These are phyloP conservation scores for Chondrostereum purpureum DNA, from an alignment of 1,284 basidiomycete genomes.

Conservation along the genomic window DNA sequence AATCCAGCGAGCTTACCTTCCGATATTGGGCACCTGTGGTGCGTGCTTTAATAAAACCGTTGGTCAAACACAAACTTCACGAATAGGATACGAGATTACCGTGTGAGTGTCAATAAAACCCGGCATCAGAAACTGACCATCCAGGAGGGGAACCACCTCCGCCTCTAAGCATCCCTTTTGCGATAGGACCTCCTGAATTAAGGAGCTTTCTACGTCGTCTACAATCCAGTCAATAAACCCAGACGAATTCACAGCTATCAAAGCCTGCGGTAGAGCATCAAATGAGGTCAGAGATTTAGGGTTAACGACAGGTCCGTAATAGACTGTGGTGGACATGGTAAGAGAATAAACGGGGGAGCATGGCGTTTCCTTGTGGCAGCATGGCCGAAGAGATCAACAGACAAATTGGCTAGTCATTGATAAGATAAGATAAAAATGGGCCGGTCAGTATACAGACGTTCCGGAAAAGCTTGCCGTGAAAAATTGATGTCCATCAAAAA, in stretches of 20 bases:
- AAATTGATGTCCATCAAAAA: too few relatives aligned
- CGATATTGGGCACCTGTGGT: slow-evolving; percentile 82
- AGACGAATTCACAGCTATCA: slow-evolving; percentile 50
- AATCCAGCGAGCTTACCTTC: slow-evolving; percentile 41
- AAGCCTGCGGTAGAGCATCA: slow-evolving; percentile 45
- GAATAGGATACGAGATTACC: slow-evolving; percentile 32
- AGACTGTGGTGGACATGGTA: slow-evolving; percentile 31
- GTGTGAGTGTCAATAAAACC: slow-evolving; percentile 91
- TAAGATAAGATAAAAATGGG: too few relatives aligned
- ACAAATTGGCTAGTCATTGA: too few relatives aligned
- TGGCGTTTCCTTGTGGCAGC: not conserved
- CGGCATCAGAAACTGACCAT: slow-evolving; percentile 80
- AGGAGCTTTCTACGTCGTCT: slow-evolving; percentile 40
- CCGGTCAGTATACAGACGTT: too few relatives aligned
- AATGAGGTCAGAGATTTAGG: slow-evolving; percentile 51
- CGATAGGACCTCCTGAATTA: slow-evolving; percentile 38
- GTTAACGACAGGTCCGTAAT: slow-evolving; percentile 66
- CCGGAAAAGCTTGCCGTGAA: too few relatives aligned
- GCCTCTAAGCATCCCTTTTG: slow-evolving; percentile 29
- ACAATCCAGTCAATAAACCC: slow-evolving; percentile 70
- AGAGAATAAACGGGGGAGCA: not conserved
- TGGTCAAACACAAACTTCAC: slow-evolving; percentile 4
- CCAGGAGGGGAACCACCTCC: slow-evolving; percentile 39
- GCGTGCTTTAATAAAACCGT: slow-evolving; percentile 56
- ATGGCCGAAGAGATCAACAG: too few relatives aligned